A percentile compares a stretch with the other conserved stretches of the same genome.
phyloP scores from a whole-genome alignment of 2,329 filamentous ascomycete species.

The Ophiostoma ulmi region DNA sequence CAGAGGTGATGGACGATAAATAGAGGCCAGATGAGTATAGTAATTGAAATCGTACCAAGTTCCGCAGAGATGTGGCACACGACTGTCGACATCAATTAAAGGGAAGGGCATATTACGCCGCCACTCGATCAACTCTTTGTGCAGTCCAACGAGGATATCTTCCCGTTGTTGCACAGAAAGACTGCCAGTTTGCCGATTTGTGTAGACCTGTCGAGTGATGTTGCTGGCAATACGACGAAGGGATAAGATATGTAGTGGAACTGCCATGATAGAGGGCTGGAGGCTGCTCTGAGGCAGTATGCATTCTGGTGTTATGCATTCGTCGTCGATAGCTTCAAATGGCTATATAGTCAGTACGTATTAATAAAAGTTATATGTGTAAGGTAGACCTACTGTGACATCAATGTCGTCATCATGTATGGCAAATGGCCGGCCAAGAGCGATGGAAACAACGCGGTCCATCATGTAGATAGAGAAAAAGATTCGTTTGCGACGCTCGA shows the following conservation, averaged over 20 bases:
- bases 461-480: slow-evolving; percentile 48
- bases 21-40: slow-evolving; percentile 42
- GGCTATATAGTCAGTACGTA: slow-evolving; percentile 30
- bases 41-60: slow-evolving; percentile 47
- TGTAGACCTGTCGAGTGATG: slow-evolving; percentile 38
- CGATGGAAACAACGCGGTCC: slow-evolving; percentile 43
- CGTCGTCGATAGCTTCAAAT: slow-evolving; percentile 38
- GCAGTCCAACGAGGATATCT: slow-evolving; percentile 33
- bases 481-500: slow-evolving; percentile 39
- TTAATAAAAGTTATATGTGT: neutral
- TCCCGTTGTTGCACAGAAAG: slow-evolving; percentile 29
- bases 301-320: slow-evolving; percentile 30
- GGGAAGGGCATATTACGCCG: slow-evolving; percentile 43
- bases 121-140: slow-evolving; percentile 42
- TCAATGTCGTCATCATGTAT: slow-evolving; percentile 45
- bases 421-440: slow-evolving; percentile 43
- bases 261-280: slow-evolving; percentile 36
- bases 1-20: slow-evolving; percentile 43
- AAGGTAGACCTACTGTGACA: slow-evolving; percentile 26
- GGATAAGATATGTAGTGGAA: slow-evolving; percentile 41
- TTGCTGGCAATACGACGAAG: slow-evolving; percentile 40
- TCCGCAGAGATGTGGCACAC: slow-evolving; percentile 41
- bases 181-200: neutral
- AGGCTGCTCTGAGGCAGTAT: slow-evolving; percentile 25
- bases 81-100: slow-evolving; percentile 36